Percentiles rank a stretch among this genome's conserved stretches.
phyloP scores from a whole-genome alignment of 495 filamentous ascomycete species.

The Annulohypoxylon moriforme region DNA sequence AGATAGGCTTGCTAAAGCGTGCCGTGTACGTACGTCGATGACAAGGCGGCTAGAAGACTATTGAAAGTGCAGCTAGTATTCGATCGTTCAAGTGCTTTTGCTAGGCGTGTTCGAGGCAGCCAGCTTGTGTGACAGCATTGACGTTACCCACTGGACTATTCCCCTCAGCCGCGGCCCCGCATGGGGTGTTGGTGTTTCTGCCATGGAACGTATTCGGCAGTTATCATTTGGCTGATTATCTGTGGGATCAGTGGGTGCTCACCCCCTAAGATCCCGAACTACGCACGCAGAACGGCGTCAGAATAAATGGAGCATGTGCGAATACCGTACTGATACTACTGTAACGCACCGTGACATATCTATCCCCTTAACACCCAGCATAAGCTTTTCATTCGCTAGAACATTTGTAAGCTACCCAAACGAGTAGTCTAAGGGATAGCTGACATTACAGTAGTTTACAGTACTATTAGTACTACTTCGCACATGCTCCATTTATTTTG shows the following conservation, averaged over 20 bases:
- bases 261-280: constrained; percentile 30
- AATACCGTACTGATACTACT: no score
- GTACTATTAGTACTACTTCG: no score
- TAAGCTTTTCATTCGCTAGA: no score
- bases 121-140: constrained; percentile 17
- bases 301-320: no score
- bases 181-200: constrained; percentile 33
- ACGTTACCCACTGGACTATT: constrained; percentile 1
- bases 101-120: constrained; percentile 3
- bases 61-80: constrained; percentile 5
- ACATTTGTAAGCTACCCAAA: no score
- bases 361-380: no score
- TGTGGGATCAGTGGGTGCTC: constrained; percentile 31
- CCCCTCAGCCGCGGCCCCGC: constrained; percentile 41
- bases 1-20: background rate
- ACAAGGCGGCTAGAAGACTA: constrained; percentile 3
- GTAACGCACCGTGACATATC: no score
- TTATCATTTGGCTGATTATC: constrained; percentile 27
- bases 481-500: no score
- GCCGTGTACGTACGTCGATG: background rate
- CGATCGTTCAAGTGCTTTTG: background rate
- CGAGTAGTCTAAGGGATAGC: no score
- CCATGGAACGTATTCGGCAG: constrained; percentile 38
- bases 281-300: no score
- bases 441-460: no score